These are phyloP conservation scores for Taiozyma sp. DNA, from an alignment of 1,139 yeast species.

Conservation along the genomic window DNA sequence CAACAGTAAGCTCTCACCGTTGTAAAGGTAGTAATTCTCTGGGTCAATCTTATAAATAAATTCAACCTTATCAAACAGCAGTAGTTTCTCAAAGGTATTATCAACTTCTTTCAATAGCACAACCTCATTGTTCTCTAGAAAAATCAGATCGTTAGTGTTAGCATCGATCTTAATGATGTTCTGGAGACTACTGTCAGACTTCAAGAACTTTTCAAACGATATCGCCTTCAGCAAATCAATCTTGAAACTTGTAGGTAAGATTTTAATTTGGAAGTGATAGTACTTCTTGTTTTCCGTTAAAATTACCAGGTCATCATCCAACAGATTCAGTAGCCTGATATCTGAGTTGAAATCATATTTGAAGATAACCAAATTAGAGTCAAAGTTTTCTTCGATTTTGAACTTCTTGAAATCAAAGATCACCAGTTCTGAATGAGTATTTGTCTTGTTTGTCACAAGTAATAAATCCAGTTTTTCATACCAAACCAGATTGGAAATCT, in stretches of 20 bases:
- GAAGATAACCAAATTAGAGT: slow-evolving; percentile 22
- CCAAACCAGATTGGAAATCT: slow-evolving; percentile 19
- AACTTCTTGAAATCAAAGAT: slow-evolving; percentile 21
- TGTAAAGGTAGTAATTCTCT: slow-evolving; percentile 21
- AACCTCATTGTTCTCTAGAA: slow-evolving; percentile 28
- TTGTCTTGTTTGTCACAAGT: slow-evolving; percentile 15
- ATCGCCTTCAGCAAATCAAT: slow-evolving; percentile 21
- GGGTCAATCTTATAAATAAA: slow-evolving; percentile 20
- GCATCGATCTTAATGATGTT: slow-evolving; percentile 17
- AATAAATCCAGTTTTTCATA: slow-evolving; percentile 14
- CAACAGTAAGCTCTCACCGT: slow-evolving; percentile 23
- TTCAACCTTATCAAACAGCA: slow-evolving; percentile 24
- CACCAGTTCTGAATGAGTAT: slow-evolving; percentile 16
- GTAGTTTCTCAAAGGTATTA: slow-evolving; percentile 12
- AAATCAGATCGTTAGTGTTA: slow-evolving; percentile 25
- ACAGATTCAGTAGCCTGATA: slow-evolving; percentile 16
- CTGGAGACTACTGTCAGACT: slow-evolving; percentile 12
- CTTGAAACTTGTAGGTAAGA: slow-evolving; percentile 9
- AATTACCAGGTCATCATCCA: slow-evolving; percentile 17
- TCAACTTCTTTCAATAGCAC: slow-evolving; percentile 17
- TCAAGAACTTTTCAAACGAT: slow-evolving; percentile 16
- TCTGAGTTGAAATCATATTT: slow-evolving; percentile 22
- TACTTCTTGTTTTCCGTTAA: slow-evolving; percentile 12
- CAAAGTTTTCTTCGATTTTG: slow-evolving; percentile 13
- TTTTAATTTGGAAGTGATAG: slow-evolving; percentile 19